phyloP scores from a whole-genome alignment of 805 yeast genomes.

The Yarrowia yakushimensis region DNA sequence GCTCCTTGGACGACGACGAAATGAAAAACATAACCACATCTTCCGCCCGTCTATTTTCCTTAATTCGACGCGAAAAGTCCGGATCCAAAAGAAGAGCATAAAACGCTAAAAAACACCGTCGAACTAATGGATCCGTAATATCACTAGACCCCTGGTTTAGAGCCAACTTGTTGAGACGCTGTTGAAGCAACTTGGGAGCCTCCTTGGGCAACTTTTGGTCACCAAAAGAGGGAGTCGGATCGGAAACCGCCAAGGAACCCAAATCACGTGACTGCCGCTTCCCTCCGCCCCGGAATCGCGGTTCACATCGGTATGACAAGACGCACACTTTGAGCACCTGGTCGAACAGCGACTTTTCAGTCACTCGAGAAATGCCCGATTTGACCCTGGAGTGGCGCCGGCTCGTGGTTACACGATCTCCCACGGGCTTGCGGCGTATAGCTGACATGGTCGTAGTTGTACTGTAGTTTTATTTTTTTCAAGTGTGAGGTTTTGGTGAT shows the following conservation, averaged over 20 bases:
- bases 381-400: slow-evolving; percentile 1
- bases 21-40: slow-evolving; percentile 38
- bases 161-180: slow-evolving; percentile 37
- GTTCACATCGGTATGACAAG: slow-evolving; percentile 13
- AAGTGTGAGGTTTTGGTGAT: background rate
- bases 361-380: slow-evolving; percentile 4
- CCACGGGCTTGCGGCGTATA: slow-evolving; percentile 18
- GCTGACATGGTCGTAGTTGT: background rate
- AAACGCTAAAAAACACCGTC: slow-evolving; percentile 57
- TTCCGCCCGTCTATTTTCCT: slow-evolving; percentile 40
- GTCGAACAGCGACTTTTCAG: slow-evolving; percentile 13
- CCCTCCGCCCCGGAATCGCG: slow-evolving; percentile 23
- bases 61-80: slow-evolving; percentile 37
- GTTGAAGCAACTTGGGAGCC: slow-evolving; percentile 36
- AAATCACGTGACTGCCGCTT: slow-evolving; percentile 25
- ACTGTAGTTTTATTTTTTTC: too few species aligned
- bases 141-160: slow-evolving; percentile 34
- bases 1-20: slow-evolving; percentile 36
- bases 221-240: slow-evolving; percentile 31
- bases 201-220: slow-evolving; percentile 34
- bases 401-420: background rate
- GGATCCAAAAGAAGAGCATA: slow-evolving; percentile 60
- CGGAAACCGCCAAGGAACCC: background rate
- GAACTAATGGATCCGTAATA: slow-evolving; percentile 45
- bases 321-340: slow-evolving; percentile 22